phyloP scores from a whole-genome alignment of 371 early-diverging fungal genomes.

The Fennellomyces sp. region DNA sequence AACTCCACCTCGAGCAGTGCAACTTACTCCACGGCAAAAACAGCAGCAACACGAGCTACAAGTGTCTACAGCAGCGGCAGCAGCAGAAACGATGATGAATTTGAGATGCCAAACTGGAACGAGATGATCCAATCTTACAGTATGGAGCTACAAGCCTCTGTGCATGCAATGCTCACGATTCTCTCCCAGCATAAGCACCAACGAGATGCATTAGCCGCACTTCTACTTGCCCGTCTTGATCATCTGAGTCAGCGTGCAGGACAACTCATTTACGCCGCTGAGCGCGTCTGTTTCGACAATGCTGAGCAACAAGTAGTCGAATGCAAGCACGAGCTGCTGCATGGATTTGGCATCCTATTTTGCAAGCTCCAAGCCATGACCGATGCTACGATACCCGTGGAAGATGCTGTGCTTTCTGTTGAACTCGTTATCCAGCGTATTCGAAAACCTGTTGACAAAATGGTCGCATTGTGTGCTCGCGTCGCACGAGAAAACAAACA shows the following conservation, averaged over 20 bases:
- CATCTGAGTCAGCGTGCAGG: conserved; percentile 39
- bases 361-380: conserved; percentile 64
- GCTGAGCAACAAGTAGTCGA: conserved; percentile 5
- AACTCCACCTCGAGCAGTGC: conserved; percentile 12
- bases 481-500: background rate
- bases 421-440: conserved; percentile 22
- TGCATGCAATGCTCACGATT: conserved; percentile 28
- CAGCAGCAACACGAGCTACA: background rate
- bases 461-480: background rate
- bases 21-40: background rate
- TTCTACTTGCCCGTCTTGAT: conserved; percentile 52
- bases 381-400: conserved; percentile 12
- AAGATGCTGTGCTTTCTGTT: conserved; percentile 8
- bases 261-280: conserved; percentile 30
- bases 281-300: conserved; percentile 22
- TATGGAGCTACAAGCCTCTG: conserved; percentile 25
- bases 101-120: conserved; percentile 24
- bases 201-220: conserved; percentile 26
- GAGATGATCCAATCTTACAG: background rate
- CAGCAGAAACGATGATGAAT: conserved; percentile 13
- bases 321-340: conserved; percentile 51
- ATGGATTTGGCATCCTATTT: conserved; percentile 65
- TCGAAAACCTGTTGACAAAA: background rate
- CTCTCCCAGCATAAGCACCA: background rate
- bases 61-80: background rate